Percentiles rank a stretch among this genome's conserved stretches.
Conservation (phyloP, 345 rosid species). For the Acer saccharum region DNA sequence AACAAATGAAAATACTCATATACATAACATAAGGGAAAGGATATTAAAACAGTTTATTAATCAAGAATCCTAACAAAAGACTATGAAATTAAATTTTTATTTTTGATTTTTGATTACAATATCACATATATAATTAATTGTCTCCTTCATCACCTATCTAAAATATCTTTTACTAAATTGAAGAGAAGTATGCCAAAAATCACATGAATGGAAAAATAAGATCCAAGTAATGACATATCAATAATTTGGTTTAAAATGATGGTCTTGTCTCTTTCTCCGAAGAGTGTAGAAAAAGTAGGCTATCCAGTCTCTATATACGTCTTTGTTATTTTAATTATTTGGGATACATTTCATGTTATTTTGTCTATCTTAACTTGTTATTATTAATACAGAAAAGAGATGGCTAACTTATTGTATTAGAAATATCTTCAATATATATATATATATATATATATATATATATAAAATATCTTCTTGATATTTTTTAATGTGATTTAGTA, state of each 20-base stretch:
- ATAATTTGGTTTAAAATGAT: not conserved
- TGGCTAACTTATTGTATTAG: not conserved
- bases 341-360: not conserved
- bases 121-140: too few relatives aligned
- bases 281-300: not conserved
- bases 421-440: not conserved
- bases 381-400: not conserved
- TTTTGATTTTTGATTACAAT: too few relatives aligned
- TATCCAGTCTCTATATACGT: not conserved
- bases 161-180: too few relatives aligned
- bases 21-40: not conserved
- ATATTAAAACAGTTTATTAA: too few relatives aligned
- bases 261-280: not conserved
- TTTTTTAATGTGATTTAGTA: too few relatives aligned
- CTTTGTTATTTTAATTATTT: too few relatives aligned
- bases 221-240: not conserved
- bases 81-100: too few relatives aligned
- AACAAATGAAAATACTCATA: too few relatives aligned
- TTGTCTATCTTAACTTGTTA: not conserved
- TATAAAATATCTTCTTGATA: too few relatives aligned
- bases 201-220: too few relatives aligned
- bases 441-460: too few relatives aligned
- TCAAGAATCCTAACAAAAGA: too few relatives aligned
- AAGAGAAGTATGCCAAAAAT: not conserved
- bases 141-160: not conserved